phyloP scores from a whole-genome alignment of 129 eudicot species.

The Saussurea involucrata region DNA sequence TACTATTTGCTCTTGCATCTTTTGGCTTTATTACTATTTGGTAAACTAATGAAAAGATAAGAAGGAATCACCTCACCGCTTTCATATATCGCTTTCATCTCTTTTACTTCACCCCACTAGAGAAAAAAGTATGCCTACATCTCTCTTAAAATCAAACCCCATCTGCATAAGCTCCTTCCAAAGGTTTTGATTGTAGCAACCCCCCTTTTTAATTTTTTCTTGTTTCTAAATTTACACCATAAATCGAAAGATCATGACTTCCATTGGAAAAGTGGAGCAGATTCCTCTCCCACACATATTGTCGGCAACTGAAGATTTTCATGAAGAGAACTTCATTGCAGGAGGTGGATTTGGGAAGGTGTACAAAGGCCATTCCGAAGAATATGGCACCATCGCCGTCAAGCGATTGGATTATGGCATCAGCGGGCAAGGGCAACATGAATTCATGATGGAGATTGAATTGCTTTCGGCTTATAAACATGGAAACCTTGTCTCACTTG shows the following conservation, averaged over 20 bases:
- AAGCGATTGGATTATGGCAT: slow-evolving; percentile 21
- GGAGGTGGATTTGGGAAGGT: slow-evolving; percentile 37
- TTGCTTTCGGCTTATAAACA: slow-evolving; percentile 34
- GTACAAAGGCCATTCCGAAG: slow-evolving; percentile 19
- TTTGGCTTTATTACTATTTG: too few relatives aligned
- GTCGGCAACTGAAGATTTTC: slow-evolving; percentile 27
- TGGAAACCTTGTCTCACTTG: slow-evolving; percentile 21
- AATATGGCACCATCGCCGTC: slow-evolving; percentile 28
- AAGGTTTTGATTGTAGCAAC: too few relatives aligned
- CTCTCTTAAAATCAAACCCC: too few relatives aligned
- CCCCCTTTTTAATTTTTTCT: too few relatives aligned
- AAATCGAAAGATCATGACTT: background rate
- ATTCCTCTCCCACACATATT: slow-evolving; percentile 34
- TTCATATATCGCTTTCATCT: too few relatives aligned
- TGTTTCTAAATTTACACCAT: too few relatives aligned
- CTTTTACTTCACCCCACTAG: too few relatives aligned
- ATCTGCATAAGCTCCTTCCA: too few relatives aligned
- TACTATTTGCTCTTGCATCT: too few relatives aligned
- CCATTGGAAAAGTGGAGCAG: background rate
- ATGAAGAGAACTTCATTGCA: slow-evolving; percentile 15
- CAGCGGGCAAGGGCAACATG: slow-evolving; percentile 23
- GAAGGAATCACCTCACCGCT: too few relatives aligned
- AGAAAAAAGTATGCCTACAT: too few relatives aligned
- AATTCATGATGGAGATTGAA: slow-evolving; percentile 24
- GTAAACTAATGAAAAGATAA: too few relatives aligned